Conservation (phyloP, 2,329 filamentous ascomycete species). For the Exophiala alcalophila region DNA sequence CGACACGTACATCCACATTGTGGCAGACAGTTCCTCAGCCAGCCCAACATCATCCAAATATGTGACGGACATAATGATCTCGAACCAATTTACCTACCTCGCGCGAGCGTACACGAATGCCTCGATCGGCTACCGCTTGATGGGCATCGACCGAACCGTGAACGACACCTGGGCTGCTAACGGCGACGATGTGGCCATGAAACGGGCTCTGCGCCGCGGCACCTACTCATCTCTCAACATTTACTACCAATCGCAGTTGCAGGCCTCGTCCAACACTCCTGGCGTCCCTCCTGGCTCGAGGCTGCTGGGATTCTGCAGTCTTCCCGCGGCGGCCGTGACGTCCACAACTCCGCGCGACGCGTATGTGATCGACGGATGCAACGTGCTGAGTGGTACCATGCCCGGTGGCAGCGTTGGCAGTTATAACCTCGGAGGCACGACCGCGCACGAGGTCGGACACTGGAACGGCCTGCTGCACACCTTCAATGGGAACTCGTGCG, state of each 20-base stretch:
- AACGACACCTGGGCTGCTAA: conserved; percentile 57
- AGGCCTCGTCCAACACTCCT: conserved; percentile 31
- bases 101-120: conserved; percentile 47
- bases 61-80: conserved; percentile 21
- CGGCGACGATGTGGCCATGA: conserved; percentile 51
- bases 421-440: conserved; percentile 49
- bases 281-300: conserved; percentile 33
- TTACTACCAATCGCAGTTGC: conserved; percentile 58
- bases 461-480: conserved; percentile 48
- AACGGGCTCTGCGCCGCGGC: conserved; percentile 52
- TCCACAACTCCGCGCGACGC: conserved; percentile 35
- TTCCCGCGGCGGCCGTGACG: conserved; percentile 44
- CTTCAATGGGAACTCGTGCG: conserved; percentile 42
- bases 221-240: conserved; percentile 56
- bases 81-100: conserved; percentile 32
- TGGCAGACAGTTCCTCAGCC: conserved; percentile 34
- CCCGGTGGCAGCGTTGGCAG: conserved; percentile 49
- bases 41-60: conserved; percentile 14
- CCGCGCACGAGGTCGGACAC: conserved; percentile 47
- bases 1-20: conserved; percentile 44
- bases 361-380: conserved; percentile 57
- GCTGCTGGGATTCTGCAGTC: conserved; percentile 55
- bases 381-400: conserved; percentile 57
- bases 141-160: conserved; percentile 49
- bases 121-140: conserved; percentile 51